Conservation (phyloP, 345 rosid genomes). For the Eutrema yunnanense region DNA sequence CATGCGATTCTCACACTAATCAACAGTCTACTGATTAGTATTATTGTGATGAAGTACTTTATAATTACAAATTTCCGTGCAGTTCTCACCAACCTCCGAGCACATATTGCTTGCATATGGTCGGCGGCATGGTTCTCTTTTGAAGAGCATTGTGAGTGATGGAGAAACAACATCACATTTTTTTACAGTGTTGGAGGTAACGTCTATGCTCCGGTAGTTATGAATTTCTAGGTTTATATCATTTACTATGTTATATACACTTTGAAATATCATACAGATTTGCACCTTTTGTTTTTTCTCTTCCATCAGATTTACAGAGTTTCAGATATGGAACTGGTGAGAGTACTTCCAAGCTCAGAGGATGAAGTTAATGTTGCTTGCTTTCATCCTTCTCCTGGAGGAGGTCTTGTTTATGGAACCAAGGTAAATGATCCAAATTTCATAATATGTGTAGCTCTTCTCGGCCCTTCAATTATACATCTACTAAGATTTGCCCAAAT, state of each 20-base stretch:
- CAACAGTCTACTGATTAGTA: conserved; percentile 1
- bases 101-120: conserved; percentile 94
- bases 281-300: not conserved
- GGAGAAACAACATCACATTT: conserved; percentile 76
- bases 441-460: conserved; percentile 1
- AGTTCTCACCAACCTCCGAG: conserved; percentile 98
- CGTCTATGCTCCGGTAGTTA: conserved; percentile 6
- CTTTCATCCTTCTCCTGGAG: conserved; percentile 90
- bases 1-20: not conserved
- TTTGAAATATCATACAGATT: not conserved
- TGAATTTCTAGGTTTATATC: not conserved
- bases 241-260: not conserved
- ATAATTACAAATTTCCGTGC: conserved; percentile 22
- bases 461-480: not conserved
- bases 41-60: not conserved
- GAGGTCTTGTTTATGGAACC: conserved; percentile 83
- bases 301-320: conserved; percentile 80
- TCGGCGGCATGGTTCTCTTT: conserved; percentile 88
- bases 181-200: conserved; percentile 92
- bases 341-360: conserved; percentile 91
- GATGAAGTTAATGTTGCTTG: conserved; percentile 99
- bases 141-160: conserved; percentile 81
- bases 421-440: conserved; percentile 44
- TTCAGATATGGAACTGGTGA: conserved; percentile 85
- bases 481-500: not conserved